phyloP scores from a whole-genome alignment of 345 rosid genomes.

The Populus davidiana region DNA sequence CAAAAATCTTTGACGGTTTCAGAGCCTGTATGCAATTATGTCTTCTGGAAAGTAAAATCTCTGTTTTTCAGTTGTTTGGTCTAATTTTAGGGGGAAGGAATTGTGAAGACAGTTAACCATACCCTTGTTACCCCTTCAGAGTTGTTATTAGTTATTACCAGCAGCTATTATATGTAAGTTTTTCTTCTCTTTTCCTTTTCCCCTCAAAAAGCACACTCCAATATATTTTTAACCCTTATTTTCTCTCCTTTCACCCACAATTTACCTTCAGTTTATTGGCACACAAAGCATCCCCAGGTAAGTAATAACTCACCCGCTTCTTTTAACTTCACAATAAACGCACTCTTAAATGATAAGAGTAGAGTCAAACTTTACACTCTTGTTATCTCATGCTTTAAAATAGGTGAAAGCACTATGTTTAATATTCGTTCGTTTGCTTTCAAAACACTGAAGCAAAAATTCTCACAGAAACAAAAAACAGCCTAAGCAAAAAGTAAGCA shows the following conservation, averaged over 20 bases:
- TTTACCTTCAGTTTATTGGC: no score
- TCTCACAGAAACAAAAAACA: neutral
- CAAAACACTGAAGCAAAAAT: neutral
- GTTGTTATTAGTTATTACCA: neutral
- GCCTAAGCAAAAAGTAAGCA: neutral
- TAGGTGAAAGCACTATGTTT: neutral
- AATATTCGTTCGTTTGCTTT: neutral
- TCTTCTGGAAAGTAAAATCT: neutral
- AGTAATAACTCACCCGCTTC: neutral
- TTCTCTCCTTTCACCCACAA: neutral
- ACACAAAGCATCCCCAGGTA: no score
- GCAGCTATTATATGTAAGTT: neutral
- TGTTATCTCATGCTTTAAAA: neutral
- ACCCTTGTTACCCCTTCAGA: neutral
- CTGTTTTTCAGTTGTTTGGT: neutral
- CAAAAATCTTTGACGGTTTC: slow-evolving; percentile 36
- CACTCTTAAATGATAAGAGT: no score
- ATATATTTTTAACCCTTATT: no score
- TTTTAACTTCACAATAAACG: neutral
- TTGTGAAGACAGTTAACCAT: neutral
- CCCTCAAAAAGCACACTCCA: neutral
- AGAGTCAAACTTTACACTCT: neutral
- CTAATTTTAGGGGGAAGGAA: neutral
- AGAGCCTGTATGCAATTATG: neutral
- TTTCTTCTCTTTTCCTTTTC: neutral